Evolutionary conservation across 2,329 filamentous ascomycete genomes (phyloP).

Genomic region (Aspergillus pseudotamarii): DNA sequence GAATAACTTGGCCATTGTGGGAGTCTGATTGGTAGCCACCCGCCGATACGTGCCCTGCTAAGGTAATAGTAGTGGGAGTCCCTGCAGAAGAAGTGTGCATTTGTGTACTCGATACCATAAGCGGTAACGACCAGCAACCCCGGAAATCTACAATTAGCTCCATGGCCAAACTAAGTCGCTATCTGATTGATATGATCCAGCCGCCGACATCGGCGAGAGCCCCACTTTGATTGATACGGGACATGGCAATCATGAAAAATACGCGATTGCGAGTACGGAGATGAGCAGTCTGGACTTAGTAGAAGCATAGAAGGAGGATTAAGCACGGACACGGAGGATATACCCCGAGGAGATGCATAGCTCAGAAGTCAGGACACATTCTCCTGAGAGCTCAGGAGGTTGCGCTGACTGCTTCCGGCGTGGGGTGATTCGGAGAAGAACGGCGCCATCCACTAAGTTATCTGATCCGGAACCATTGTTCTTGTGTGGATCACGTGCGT

Average conservation of each 20-base stretch:
- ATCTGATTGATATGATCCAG: constrained; percentile 23
- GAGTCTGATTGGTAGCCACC: not conserved
- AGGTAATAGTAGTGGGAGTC: not conserved
- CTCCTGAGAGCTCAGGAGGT: not conserved
- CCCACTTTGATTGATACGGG: constrained; percentile 3
- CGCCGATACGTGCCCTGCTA: not conserved
- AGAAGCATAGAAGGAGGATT: not conserved
- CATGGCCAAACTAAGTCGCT: not conserved
- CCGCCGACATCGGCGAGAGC: constrained; percentile 14
- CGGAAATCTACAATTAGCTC: not conserved
- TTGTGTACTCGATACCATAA: not conserved
- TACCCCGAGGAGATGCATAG: not conserved
- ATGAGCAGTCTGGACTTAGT: not conserved
- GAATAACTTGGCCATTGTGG: not conserved
- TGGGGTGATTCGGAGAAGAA: constrained; percentile 18
- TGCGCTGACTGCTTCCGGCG: not conserved
- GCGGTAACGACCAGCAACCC: not conserved
- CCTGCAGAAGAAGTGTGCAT: constrained; percentile 2
- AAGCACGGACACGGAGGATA: not conserved
- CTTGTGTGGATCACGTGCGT: constrained; percentile 11
- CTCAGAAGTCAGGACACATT: not conserved
- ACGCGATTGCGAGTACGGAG: not conserved
- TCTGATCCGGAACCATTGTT: constrained; percentile 23
- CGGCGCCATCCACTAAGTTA: constrained; percentile 17
- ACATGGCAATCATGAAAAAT: not conserved